phyloP scores from a whole-genome alignment of 768 basidiomycete species.

The Amanita muscaria region DNA sequence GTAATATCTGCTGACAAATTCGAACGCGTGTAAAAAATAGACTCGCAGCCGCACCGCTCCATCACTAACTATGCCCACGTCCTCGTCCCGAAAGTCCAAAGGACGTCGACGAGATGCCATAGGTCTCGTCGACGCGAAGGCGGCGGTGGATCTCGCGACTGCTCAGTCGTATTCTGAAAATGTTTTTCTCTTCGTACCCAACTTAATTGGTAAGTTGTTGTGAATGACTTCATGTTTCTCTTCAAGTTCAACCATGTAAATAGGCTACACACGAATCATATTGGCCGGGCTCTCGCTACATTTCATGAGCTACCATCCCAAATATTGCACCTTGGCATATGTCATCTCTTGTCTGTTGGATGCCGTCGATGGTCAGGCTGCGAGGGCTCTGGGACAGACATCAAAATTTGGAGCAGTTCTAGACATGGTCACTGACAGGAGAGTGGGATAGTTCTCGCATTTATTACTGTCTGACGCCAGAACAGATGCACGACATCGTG shows the following conservation, averaged over 20 bases:
- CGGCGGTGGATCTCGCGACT: constrained; percentile 81
- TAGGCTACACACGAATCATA: constrained; percentile 87
- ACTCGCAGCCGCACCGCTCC: constrained; percentile 1
- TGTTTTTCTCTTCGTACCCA: constrained; percentile 94
- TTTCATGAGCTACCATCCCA: constrained; percentile 94
- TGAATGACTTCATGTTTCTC: constrained; percentile 6
- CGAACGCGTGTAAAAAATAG: constrained; percentile 12
- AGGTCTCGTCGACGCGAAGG: constrained; percentile 73
- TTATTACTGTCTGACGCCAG: constrained; percentile 2
- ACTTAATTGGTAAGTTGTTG: constrained; percentile 68
- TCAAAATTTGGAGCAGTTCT: constrained; percentile 96
- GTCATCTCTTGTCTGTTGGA: constrained; percentile 88
- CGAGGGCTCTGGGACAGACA: constrained; percentile 79
- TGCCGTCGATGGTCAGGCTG: constrained; percentile 91
- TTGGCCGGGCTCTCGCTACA: constrained; percentile 82
- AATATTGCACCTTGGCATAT: constrained; percentile 85
- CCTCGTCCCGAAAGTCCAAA: constrained; percentile 13
- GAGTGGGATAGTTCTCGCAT: too few relatives aligned
- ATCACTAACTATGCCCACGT: constrained; percentile 5
- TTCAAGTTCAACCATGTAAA: constrained; percentile 8
- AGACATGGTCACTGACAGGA: constrained; percentile 99
- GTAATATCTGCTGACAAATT: constrained; percentile 1
- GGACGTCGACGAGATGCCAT: constrained; percentile 46
- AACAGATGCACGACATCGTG: constrained; percentile 91
- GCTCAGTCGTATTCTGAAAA: constrained; percentile 87